These are phyloP conservation scores for Aspergillus sclerotiicarbonarius DNA, from an alignment of 495 filamentous ascomycete species.

Conservation along the genomic window DNA sequence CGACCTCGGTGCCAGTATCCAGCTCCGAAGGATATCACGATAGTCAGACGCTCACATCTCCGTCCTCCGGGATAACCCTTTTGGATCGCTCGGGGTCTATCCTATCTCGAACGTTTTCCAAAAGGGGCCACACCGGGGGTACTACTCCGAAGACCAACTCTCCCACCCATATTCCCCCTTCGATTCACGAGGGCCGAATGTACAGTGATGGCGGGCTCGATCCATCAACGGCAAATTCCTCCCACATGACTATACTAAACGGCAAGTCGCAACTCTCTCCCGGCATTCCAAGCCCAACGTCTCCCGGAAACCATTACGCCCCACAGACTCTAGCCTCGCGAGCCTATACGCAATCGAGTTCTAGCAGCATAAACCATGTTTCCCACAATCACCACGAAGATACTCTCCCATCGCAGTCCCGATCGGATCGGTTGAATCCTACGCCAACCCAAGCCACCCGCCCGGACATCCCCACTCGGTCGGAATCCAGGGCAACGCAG, in stretches of 20 bases:
- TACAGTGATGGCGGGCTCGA: conserved; percentile 55
- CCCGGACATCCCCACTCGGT: conserved; percentile 40
- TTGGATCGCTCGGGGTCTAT: conserved; percentile 28
- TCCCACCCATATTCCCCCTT: conserved; percentile 71
- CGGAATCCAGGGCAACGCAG: conserved; percentile 51
- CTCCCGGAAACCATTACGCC: conserved; percentile 58
- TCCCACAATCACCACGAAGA: conserved; percentile 49
- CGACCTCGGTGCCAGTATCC: conserved; percentile 31
- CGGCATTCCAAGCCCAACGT: conserved; percentile 80
- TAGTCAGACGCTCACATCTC: conserved; percentile 40
- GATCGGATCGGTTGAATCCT: conserved; percentile 38
- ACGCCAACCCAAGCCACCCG: conserved; percentile 40
- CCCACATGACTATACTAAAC: conserved; percentile 71
- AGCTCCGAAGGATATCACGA: conserved; percentile 32
- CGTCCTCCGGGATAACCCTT: conserved; percentile 39
- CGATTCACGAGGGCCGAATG: conserved; percentile 52
- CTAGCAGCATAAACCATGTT: conserved; percentile 29
- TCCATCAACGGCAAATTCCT: conserved; percentile 65
- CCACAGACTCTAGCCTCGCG: conserved; percentile 48
- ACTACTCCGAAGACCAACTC: conserved; percentile 73
- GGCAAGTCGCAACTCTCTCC: conserved; percentile 66
- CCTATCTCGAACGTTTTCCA: conserved; percentile 73
- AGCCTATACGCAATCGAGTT: conserved; percentile 43
- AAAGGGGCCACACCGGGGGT: conserved; percentile 79
- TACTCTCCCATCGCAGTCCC: conserved; percentile 23